Percentiles rank a stretch among this genome's conserved stretches.
Conservation (phyloP, 305 asterid genomes). For the Lippia alba region DNA sequence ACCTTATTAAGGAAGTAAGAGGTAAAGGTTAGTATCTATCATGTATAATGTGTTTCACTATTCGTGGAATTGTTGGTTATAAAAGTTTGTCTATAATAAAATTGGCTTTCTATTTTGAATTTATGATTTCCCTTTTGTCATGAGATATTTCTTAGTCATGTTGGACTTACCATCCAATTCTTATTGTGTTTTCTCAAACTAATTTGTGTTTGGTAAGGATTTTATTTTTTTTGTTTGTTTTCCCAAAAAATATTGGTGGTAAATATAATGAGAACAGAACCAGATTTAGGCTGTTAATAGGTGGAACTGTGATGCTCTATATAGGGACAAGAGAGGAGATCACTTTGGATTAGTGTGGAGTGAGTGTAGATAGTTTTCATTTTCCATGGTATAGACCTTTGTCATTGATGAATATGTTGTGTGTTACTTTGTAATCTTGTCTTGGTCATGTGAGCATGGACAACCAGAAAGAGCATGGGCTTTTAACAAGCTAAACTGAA, state of each 20-base stretch:
- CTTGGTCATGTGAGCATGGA: not conserved
- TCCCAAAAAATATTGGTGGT: not conserved
- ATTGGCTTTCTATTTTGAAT: too few species aligned
- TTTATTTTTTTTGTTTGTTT: not conserved
- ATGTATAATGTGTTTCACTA: too few species aligned
- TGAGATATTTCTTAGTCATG: too few species aligned
- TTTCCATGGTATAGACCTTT: not conserved
- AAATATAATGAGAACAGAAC: not conserved
- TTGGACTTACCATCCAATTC: too few species aligned
- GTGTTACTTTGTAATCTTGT: not conserved
- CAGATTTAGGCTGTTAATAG: constrained; percentile 6
- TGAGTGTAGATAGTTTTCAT: not conserved
- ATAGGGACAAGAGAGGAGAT: not conserved
- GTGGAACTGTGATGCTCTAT: not conserved
- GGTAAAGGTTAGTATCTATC: too few species aligned
- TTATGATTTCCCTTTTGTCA: too few species aligned
- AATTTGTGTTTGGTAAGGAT: constrained; percentile 7
- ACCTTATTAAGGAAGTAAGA: too few species aligned
- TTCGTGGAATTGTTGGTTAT: too few species aligned
- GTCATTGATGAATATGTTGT: not conserved
- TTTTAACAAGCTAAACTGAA: not conserved
- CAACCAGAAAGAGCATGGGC: not conserved
- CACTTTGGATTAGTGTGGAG: not conserved
- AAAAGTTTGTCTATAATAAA: too few species aligned
- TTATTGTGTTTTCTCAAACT: too few species aligned